phyloP scores from a whole-genome alignment of 495 filamentous ascomycete species.

The Clavariopsis aquatica region DNA sequence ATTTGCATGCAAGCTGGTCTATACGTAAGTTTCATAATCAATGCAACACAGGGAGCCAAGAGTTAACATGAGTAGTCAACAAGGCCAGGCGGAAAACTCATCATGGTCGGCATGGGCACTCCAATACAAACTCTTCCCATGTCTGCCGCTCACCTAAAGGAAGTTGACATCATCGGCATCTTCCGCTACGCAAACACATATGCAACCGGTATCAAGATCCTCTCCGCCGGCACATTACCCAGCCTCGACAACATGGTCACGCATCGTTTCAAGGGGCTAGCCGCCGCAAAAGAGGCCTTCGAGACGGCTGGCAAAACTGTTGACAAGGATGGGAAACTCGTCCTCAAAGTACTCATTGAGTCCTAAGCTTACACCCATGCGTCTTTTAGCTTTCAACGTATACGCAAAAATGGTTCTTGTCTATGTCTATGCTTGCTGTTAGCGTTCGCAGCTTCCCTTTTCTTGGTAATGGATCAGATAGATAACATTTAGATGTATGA shows the following conservation, averaged over 20 bases:
- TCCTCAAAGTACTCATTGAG: constrained; percentile 41
- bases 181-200: constrained; percentile 45
- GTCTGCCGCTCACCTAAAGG: constrained; percentile 40
- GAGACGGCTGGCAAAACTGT: constrained; percentile 38
- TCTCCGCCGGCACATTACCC: constrained; percentile 38
- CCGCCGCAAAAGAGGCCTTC: constrained; percentile 40
- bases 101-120: constrained; percentile 45
- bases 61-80: constrained; percentile 33
- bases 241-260: constrained; percentile 42
- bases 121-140: constrained; percentile 43
- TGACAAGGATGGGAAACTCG: constrained; percentile 42
- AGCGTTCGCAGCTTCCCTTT: too few species aligned
- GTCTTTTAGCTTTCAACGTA: neutral
- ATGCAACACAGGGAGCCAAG: neutral
- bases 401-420: constrained; percentile 13
- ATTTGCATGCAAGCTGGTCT: constrained; percentile 43
- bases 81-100: constrained; percentile 40
- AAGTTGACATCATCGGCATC: constrained; percentile 42
- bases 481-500: constrained; percentile 24
- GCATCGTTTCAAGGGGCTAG: constrained; percentile 40
- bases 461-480: constrained; percentile 16
- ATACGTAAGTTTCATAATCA: constrained; percentile 33
- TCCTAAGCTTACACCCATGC: constrained; percentile 5
- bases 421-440: neutral
- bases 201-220: constrained; percentile 40